Percentiles rank a stretch among this genome's conserved stretches.
phyloP scores from a whole-genome alignment of 2,329 filamentous ascomycete species.

The Xylaria sp. region DNA sequence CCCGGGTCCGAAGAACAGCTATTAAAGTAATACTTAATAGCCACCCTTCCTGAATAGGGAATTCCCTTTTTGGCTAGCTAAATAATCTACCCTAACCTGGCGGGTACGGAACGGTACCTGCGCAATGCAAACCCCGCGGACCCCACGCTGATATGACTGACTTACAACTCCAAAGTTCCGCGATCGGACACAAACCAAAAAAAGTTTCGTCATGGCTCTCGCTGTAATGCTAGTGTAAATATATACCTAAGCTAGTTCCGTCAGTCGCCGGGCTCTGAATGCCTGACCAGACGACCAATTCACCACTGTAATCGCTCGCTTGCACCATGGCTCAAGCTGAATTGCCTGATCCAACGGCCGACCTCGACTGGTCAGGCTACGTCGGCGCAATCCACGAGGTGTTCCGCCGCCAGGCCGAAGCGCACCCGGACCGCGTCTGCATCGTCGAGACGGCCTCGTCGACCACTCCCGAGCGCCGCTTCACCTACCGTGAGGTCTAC shows the following conservation, averaged over 20 bases:
- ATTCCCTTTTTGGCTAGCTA: conserved; percentile 5
- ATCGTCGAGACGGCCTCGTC: conserved; percentile 64
- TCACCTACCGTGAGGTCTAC: conserved; percentile 87
- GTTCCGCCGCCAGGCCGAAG: conserved; percentile 57
- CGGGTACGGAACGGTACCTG: background rate
- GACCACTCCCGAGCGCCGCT: conserved; percentile 51
- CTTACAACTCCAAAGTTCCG: background rate
- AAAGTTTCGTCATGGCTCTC: background rate
- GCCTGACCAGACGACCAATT: background rate
- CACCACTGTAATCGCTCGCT: background rate
- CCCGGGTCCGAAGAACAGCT: conserved; percentile 8
- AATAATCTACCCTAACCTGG: too few relatives aligned
- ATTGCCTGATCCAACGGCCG: conserved; percentile 66
- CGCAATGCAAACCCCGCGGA: background rate
- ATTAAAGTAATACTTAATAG: background rate
- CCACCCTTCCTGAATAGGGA: conserved; percentile 15
- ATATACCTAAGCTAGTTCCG: background rate
- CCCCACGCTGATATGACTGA: conserved; percentile 1
- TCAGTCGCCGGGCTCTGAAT: background rate
- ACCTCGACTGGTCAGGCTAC: conserved; percentile 75
- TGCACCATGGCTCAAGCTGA: background rate
- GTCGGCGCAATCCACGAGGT: conserved; percentile 75
- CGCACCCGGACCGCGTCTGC: conserved; percentile 49
- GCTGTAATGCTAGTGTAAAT: background rate
- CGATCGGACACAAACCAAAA: background rate